phyloP scores from a whole-genome alignment of 352 stramenopile species.

The Globisporangium acanthophoron region DNA sequence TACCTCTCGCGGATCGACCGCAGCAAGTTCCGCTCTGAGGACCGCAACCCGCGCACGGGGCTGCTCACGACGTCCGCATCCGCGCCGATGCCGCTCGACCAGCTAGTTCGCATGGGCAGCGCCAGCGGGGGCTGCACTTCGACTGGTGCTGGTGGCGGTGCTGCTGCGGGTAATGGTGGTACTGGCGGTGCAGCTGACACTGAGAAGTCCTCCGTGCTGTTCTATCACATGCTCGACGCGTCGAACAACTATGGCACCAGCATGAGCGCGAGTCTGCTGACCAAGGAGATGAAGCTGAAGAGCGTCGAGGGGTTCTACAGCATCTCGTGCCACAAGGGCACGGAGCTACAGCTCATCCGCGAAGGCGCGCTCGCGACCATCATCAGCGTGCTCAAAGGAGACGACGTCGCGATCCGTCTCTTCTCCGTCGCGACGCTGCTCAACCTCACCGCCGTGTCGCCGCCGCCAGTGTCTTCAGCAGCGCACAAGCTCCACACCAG shows the following conservation, averaged over 20 bases:
- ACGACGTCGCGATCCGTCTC: conserved; percentile 58
- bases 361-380: conserved; percentile 64
- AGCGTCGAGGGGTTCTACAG: conserved; percentile 74
- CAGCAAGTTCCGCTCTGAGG: conserved; percentile 52
- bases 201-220: conserved; percentile 9
- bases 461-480: conserved; percentile 1
- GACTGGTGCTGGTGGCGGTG: background rate
- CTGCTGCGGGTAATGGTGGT: no score
- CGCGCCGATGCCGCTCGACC: conserved; percentile 36
- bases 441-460: conserved; percentile 43
- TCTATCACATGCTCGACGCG: conserved; percentile 23
- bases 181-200: background rate
- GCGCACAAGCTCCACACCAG: background rate
- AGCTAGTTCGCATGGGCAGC: conserved; percentile 36
- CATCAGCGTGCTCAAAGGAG: conserved; percentile 53
- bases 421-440: conserved; percentile 68
- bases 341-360: conserved; percentile 64
- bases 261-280: conserved; percentile 27
- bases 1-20: conserved; percentile 81
- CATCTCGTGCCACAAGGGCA: conserved; percentile 69
- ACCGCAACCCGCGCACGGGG: conserved; percentile 48
- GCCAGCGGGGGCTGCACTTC: background rate
- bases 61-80: conserved; percentile 38
- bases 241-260: conserved; percentile 7
- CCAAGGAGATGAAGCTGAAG: conserved; percentile 71